These are phyloP conservation scores for Oryza glaberrima DNA, from an alignment of 176 grass and related monocot species.

Conservation along the genomic window DNA sequence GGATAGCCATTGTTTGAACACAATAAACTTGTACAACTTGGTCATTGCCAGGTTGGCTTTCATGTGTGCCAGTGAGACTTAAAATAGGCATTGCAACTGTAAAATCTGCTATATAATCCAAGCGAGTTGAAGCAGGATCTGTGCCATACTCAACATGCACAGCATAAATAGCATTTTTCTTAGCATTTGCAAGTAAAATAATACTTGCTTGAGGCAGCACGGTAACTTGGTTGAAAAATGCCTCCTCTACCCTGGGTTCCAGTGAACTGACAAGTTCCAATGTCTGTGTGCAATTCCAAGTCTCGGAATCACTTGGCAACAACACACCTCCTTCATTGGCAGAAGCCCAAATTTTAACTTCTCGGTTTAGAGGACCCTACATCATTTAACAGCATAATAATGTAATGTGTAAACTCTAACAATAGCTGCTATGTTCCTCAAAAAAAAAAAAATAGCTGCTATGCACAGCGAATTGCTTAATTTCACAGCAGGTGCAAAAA, in stretches of 20 bases:
- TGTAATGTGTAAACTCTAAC: neutral
- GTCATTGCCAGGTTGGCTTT: slow-evolving; percentile 69
- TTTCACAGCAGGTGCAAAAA: slow-evolving; percentile 20
- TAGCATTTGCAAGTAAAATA: slow-evolving; percentile 97
- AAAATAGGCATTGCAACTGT: slow-evolving; percentile 97
- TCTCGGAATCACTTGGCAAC: slow-evolving; percentile 79
- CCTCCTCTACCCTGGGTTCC: slow-evolving; percentile 68
- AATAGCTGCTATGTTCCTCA: neutral
- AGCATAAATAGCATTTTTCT: slow-evolving; percentile 96
- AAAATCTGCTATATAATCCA: slow-evolving; percentile 98
- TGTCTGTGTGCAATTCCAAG: slow-evolving; percentile 89
- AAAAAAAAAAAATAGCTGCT: neutral
- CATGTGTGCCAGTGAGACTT: slow-evolving; percentile 86
- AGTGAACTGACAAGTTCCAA: slow-evolving; percentile 87
- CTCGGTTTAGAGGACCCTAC: slow-evolving; percentile 90
- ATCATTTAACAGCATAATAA: slow-evolving; percentile 40
- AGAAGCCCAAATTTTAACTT: slow-evolving; percentile 94
- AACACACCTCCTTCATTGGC: slow-evolving; percentile 84
- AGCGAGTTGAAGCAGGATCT: slow-evolving; percentile 74
- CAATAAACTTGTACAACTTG: slow-evolving; percentile 95
- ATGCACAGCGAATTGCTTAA: neutral
- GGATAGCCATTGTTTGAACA: slow-evolving; percentile 99
- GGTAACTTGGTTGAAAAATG: slow-evolving; percentile 95
- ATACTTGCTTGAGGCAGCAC: slow-evolving; percentile 88
- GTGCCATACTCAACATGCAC: slow-evolving; percentile 92